A percentile compares a stretch with the other conserved stretches of the same genome.
Conservation (phyloP, 2,329 filamentous ascomycete species). For the Grosmannia clavigera region DNA sequence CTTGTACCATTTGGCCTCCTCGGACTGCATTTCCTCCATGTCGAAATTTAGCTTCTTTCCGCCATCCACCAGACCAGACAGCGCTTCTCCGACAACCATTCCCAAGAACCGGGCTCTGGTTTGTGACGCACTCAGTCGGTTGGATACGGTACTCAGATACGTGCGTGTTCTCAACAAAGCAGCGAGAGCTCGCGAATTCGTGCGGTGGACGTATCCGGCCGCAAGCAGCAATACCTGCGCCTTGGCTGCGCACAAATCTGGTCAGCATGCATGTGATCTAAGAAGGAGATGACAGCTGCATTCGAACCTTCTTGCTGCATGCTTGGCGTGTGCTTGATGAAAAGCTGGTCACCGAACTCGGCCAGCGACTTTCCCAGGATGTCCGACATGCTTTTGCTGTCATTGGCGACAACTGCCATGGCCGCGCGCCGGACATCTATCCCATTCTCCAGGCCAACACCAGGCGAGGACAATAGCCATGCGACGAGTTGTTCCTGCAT, state of each 20-base stretch:
- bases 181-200: slow-evolving; percentile 51
- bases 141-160: slow-evolving; percentile 73
- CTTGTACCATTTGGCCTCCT: slow-evolving; percentile 67
- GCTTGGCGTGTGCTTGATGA: slow-evolving; percentile 74
- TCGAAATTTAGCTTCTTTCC: slow-evolving; percentile 71
- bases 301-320: slow-evolving; percentile 71
- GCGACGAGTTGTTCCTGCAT: slow-evolving; percentile 42
- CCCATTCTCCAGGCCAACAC: slow-evolving; percentile 51
- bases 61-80: slow-evolving; percentile 52
- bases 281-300: neutral
- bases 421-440: slow-evolving; percentile 56
- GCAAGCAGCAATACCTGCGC: slow-evolving; percentile 67
- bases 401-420: slow-evolving; percentile 42
- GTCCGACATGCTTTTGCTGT: slow-evolving; percentile 36
- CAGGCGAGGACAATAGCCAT: slow-evolving; percentile 54
- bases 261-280: neutral
- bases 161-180: slow-evolving; percentile 57
- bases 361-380: slow-evolving; percentile 57
- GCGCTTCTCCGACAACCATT: slow-evolving; percentile 70
- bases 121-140: slow-evolving; percentile 68
- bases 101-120: slow-evolving; percentile 67
- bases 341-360: slow-evolving; percentile 75
- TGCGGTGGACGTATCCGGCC: slow-evolving; percentile 62
- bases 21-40: slow-evolving; percentile 61
- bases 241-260: slow-evolving; percentile 42